Base-by-base conservation (phyloP, 768 basidiomycete genomes). In the Phlegmacium glaucopus region DNA sequence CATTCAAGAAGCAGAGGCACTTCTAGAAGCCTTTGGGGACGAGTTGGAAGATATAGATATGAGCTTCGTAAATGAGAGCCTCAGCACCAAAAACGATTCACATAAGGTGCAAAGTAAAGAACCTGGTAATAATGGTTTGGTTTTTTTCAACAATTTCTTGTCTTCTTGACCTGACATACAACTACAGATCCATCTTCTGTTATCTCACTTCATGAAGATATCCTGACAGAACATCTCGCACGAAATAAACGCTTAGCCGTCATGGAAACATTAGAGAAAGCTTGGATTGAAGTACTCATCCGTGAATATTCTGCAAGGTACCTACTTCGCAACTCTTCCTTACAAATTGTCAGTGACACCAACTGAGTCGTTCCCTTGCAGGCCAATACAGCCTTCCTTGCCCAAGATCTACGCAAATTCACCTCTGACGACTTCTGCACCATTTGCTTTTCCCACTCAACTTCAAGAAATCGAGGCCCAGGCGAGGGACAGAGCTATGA, bases 11-110 rank as follows among this genome's bases (percentile, higher is more conserved):
- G 50, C 49, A 16, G 61, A 61, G 49, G 55, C 52, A 1, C 18
- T 55, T 22, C 41, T 63, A 15, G 58, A 58, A 47, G 54, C 55
- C 10, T 53, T 54, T 22, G 53, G 46, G 13, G 60, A 63, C 40
- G 61, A 63, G 39, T 42, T 63, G 26, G 55, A 51, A 5, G 55
- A 53, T n/a, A 54, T 60, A 6, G 6, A 39, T 22, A 15, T 55
- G 5, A 22, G 44, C 13, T 27, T 30, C 13, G 15, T 35, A 15
- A 38, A 37, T 15, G 5, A 22, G 22, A 3, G 22, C 22, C 22
- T 22, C 22, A 5, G 22, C 22, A 22, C 22, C 22, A 22, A 22
- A 5, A 3, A 5, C 22, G 22, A 22, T 5, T 5, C 22, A 22
- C 22, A 22, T 5, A 22, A 22, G 22, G 22, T 22, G 22, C 22